These are phyloP conservation scores for Hypoxylon rickii DNA, from an alignment of 495 filamentous ascomycete genomes.

Conservation along the genomic window DNA sequence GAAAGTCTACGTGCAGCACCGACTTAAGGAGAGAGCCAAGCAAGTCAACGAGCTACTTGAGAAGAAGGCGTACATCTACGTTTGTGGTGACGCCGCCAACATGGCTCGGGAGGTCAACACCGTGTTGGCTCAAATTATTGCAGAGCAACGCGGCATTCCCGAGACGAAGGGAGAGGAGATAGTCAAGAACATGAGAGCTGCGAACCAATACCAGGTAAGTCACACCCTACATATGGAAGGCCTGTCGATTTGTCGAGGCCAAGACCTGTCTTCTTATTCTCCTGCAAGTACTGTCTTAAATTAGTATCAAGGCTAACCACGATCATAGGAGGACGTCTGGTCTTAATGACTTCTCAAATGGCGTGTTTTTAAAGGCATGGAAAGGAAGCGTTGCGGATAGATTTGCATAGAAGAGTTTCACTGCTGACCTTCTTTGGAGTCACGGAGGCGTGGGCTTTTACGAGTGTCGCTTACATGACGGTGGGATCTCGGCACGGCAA, in stretches of 20 bases:
- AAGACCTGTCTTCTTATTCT: no score
- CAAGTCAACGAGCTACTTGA: conserved; percentile 87
- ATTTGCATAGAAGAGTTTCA: conserved; percentile 36
- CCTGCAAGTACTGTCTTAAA: background rate
- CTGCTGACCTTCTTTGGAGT: conserved; percentile 29
- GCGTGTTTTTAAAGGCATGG: conserved; percentile 30
- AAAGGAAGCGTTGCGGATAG: conserved; percentile 31
- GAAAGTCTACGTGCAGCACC: conserved; percentile 98
- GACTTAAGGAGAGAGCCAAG: conserved; percentile 77
- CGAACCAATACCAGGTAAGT: conserved; percentile 90
- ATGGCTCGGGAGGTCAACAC: conserved; percentile 98
- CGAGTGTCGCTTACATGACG: conserved; percentile 22
- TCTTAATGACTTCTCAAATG: conserved; percentile 56
- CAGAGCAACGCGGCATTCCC: conserved; percentile 77
- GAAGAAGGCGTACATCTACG: conserved; percentile 93
- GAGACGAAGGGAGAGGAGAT: conserved; percentile 90
- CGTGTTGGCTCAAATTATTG: conserved; percentile 80
- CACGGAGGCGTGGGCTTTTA: conserved; percentile 31
- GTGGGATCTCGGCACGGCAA: conserved; percentile 21
- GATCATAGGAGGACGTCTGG: conserved; percentile 79
- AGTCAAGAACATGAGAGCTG: conserved; percentile 90
- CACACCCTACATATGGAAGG: no score
- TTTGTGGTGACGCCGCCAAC: conserved; percentile 96
- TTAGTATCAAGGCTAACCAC: conserved; percentile 29
- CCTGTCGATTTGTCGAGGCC: no score